These are phyloP conservation scores for Saprolegnia diclina DNA, from an alignment of 352 stramenopile genomes.

Conservation along the genomic window DNA sequence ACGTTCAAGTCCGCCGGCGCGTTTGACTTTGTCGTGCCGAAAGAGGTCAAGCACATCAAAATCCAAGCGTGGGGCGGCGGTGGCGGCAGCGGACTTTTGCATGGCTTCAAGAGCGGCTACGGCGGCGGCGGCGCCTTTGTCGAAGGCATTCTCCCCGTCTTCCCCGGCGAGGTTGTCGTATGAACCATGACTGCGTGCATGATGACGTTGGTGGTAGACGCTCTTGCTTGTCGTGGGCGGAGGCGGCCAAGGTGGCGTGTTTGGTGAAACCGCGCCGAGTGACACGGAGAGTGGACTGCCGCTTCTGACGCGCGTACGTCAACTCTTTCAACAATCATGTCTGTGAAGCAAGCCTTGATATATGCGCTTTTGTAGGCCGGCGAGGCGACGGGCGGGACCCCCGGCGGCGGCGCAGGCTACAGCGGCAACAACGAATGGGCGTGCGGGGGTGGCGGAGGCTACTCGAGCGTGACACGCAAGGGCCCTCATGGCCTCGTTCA, in stretches of 20 bases:
- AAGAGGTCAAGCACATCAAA: constrained; percentile 56
- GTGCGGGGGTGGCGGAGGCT: constrained; percentile 59
- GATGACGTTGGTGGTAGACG: not conserved
- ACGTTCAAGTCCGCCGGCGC: constrained; percentile 56
- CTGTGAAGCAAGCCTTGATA: too few species aligned
- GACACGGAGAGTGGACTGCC: constrained; percentile 8
- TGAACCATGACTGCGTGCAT: not conserved
- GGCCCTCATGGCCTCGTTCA: constrained; percentile 61
- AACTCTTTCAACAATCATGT: not conserved
- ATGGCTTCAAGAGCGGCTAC: constrained; percentile 41
- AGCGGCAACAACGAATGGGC: constrained; percentile 64
- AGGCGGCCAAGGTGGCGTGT: constrained; percentile 17
- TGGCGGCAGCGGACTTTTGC: constrained; percentile 56
- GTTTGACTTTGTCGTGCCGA: constrained; percentile 62
- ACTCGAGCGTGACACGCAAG: constrained; percentile 62
- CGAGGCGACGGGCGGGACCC: constrained; percentile 37
- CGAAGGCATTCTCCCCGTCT: constrained; percentile 49
- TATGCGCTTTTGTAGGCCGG: constrained; percentile 34
- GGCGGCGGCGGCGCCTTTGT: constrained; percentile 66
- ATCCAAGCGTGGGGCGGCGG: constrained; percentile 66
- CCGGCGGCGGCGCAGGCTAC: constrained; percentile 52
- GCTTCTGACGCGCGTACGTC: constrained; percentile 9
- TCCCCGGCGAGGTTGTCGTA: constrained; percentile 63
- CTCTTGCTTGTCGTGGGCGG: constrained; percentile 19
- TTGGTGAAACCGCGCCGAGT: constrained; percentile 29